phyloP scores from a whole-genome alignment of 768 basidiomycete genomes.

The Mycena filopes region DNA sequence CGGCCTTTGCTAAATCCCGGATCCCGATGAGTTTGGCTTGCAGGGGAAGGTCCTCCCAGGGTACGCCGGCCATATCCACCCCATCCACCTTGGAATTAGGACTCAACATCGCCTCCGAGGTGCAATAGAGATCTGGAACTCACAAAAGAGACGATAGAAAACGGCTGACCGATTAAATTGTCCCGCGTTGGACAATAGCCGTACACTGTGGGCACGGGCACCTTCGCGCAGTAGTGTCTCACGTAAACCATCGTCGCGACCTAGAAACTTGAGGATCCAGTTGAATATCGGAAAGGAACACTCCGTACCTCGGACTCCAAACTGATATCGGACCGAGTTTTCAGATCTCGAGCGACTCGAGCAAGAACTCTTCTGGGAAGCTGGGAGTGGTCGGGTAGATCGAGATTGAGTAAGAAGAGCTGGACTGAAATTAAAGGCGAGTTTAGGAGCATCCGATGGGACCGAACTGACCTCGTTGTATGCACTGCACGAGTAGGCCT shows the following conservation, averaged over 20 bases:
- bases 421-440: constrained; percentile 5
- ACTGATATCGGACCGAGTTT: constrained; percentile 37
- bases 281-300: not conserved
- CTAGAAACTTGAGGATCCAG: constrained; percentile 11
- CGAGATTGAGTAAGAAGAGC: constrained; percentile 35
- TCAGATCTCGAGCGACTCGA: constrained; percentile 35
- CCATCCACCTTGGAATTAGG: constrained; percentile 28
- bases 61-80: constrained; percentile 31
- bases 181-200: constrained; percentile 37
- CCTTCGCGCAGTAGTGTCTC: constrained; percentile 27
- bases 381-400: constrained; percentile 24
- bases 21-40: constrained; percentile 34
- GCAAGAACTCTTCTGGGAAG: constrained; percentile 36
- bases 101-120: not conserved
- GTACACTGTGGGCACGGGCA: constrained; percentile 38
- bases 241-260: constrained; percentile 40
- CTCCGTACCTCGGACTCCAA: constrained; percentile 37
- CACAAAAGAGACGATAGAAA: constrained; percentile 37
- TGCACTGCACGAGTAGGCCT: constrained; percentile 28
- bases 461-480: constrained; percentile 35
- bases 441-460: not conserved
- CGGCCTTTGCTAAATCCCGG: constrained; percentile 36
- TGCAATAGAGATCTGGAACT: not conserved
- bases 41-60: constrained; percentile 36
- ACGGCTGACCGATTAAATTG: constrained; percentile 36